Evolutionary conservation across 805 yeast genomes (phyloP).

Genomic region (Myxozyma lipomycoides): DNA sequence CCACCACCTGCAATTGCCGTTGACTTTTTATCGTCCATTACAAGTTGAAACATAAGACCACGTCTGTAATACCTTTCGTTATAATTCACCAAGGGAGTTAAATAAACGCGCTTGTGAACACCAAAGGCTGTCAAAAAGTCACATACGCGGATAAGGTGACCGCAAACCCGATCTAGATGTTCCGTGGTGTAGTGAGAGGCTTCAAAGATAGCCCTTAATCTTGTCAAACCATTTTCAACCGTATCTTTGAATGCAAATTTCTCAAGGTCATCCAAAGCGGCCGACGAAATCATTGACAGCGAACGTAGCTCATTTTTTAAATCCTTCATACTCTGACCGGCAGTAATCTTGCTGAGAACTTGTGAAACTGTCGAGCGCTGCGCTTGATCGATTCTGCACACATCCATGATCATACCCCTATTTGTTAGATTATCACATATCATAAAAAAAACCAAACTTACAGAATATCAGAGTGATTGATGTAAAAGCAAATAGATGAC

Average conservation of each 20-base stretch:
- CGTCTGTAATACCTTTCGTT: slow-evolving; percentile 72
- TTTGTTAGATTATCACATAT: not conserved
- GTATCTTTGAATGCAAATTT: slow-evolving; percentile 69
- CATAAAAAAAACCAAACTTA: slow-evolving; percentile 42
- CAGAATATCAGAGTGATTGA: slow-evolving; percentile 79
- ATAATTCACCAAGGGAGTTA: slow-evolving; percentile 82
- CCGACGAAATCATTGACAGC: slow-evolving; percentile 72
- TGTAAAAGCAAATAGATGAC: slow-evolving; percentile 53
- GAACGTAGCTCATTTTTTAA: slow-evolving; percentile 52
- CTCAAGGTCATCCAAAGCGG: slow-evolving; percentile 75
- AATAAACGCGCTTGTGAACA: slow-evolving; percentile 51
- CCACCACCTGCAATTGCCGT: slow-evolving; percentile 85
- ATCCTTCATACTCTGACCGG: slow-evolving; percentile 60
- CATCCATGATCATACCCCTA: slow-evolving; percentile 53
- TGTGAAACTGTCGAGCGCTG: slow-evolving; percentile 66
- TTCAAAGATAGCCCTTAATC: slow-evolving; percentile 39
- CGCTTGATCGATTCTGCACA: slow-evolving; percentile 73
- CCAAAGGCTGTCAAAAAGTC: slow-evolving; percentile 55
- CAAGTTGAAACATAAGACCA: slow-evolving; percentile 86
- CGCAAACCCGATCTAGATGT: slow-evolving; percentile 65
- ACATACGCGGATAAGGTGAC: slow-evolving; percentile 58
- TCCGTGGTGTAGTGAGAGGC: slow-evolving; percentile 46
- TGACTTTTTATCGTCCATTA: slow-evolving; percentile 55
- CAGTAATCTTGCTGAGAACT: slow-evolving; percentile 71
- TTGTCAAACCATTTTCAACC: slow-evolving; percentile 57